Evolutionary conservation across 805 yeast genomes (phyloP).

Genomic region (Jamesozyma spencerorum): DNA sequence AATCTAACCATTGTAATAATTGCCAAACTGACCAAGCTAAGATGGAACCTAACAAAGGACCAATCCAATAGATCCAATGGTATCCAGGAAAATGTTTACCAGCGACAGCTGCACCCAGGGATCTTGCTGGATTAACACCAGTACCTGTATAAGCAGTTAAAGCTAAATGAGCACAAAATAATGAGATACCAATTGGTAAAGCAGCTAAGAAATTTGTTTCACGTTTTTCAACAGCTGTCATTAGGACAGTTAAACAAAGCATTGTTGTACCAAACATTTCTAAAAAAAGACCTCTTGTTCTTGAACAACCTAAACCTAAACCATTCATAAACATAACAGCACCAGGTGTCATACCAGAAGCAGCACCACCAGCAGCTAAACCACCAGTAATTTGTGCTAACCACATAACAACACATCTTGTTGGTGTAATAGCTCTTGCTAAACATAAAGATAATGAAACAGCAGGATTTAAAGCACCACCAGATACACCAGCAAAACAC

Average conservation of each 20-base stretch:
- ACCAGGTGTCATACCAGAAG: conserved; percentile 79
- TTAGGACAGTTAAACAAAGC: conserved; percentile 66
- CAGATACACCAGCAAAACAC: conserved; percentile 54
- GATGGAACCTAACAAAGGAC: conserved; percentile 66
- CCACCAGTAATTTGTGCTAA: conserved; percentile 71
- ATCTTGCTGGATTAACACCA: conserved; percentile 85
- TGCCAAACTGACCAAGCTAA: conserved; percentile 63
- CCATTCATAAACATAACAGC: conserved; percentile 58
- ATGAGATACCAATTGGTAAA: conserved; percentile 69
- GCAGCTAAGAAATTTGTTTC: conserved; percentile 73
- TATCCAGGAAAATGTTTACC: conserved; percentile 63
- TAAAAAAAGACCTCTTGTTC: conserved; percentile 65
- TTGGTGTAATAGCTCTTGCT: conserved; percentile 63
- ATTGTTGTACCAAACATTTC: conserved; percentile 75
- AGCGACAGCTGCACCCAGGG: conserved; percentile 77
- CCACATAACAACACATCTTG: conserved; percentile 59
- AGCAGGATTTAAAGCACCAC: conserved; percentile 87
- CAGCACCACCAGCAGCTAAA: conserved; percentile 89
- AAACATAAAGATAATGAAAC: conserved; percentile 67
- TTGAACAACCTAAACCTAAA: conserved; percentile 64
- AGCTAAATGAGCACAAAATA: conserved; percentile 73
- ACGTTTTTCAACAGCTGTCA: conserved; percentile 78
- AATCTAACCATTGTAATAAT: conserved; percentile 52
- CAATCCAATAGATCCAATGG: conserved; percentile 92
- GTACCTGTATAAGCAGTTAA: conserved; percentile 83